phyloP scores from a whole-genome alignment of 495 filamentous ascomycete genomes.

The Penicillium psychrofluorescens region DNA sequence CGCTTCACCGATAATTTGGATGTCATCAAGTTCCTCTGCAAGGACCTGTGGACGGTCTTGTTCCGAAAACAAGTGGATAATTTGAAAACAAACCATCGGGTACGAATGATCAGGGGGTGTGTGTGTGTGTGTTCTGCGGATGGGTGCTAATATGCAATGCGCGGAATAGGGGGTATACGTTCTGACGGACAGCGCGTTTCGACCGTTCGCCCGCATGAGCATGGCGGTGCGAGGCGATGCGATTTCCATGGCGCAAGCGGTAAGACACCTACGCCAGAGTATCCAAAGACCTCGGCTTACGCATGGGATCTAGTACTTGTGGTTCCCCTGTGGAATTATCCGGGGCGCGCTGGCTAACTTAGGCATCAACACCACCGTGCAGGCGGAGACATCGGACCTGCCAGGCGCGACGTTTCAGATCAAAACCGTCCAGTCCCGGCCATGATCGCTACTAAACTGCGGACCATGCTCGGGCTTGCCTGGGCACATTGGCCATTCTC shows the following conservation, averaged over 20 bases:
- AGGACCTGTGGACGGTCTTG: constrained; percentile 89
- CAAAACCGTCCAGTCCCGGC: constrained; percentile 64
- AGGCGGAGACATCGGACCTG: constrained; percentile 78
- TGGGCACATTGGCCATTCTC: no score
- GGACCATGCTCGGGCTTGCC: not conserved
- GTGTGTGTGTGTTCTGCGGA: no score
- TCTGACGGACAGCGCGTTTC: constrained; percentile 87
- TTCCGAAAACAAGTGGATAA: constrained; percentile 98
- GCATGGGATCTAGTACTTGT: constrained; percentile 59
- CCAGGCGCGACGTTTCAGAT: constrained; percentile 94
- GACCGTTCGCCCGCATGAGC: constrained; percentile 81
- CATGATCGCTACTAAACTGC: constrained; percentile 18
- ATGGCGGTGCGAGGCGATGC: constrained; percentile 65
- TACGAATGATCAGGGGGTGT: constrained; percentile 21
- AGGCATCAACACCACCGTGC: constrained; percentile 85
- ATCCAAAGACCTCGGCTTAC: not conserved
- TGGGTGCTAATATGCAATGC: not conserved
- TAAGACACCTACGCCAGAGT: constrained; percentile 32
- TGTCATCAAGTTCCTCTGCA: constrained; percentile 96
- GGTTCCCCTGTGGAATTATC: constrained; percentile 90
- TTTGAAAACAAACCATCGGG: constrained; percentile 94
- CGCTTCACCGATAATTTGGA: constrained; percentile 82
- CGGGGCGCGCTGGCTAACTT: constrained; percentile 81
- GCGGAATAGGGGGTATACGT: constrained; percentile 77
- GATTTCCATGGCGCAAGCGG: constrained; percentile 69